Evolutionary conservation across 192 early-diverging fungal genomes (phyloP).

Genomic region (Coemansia sp.): DNA sequence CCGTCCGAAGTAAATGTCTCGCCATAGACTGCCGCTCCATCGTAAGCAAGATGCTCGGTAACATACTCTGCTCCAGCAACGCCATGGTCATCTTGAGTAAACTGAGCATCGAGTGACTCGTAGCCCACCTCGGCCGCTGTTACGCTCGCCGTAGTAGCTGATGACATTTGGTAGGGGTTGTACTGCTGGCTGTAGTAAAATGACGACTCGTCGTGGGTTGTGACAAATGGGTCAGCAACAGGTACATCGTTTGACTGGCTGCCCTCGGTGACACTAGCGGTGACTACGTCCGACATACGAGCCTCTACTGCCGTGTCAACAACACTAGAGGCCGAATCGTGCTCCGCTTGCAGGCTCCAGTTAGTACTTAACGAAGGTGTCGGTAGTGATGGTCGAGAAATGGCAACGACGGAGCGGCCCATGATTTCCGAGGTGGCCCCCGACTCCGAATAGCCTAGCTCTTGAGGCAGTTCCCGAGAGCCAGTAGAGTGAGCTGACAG

Average conservation of each 20-base stretch:
- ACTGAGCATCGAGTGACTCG: conserved; percentile 14
- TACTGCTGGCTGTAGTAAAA: conserved; percentile 10
- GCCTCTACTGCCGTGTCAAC: conserved; percentile 5
- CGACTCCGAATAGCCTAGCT: neutral
- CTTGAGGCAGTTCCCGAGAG: neutral
- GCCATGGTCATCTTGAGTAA: neutral
- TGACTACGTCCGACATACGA: neutral
- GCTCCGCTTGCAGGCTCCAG: conserved; percentile 20
- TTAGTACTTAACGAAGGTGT: conserved; percentile 11
- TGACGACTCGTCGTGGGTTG: neutral
- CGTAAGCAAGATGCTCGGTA: neutral
- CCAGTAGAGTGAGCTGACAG: neutral
- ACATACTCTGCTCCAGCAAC: neutral
- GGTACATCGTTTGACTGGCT: conserved; percentile 1
- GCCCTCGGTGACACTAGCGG: neutral
- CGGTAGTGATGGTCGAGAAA: neutral
- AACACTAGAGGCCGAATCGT: conserved; percentile 15
- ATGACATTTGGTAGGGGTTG: neutral
- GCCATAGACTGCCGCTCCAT: neutral
- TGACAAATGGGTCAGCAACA: neutral
- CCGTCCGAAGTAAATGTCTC: neutral
- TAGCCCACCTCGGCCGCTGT: conserved; percentile 1
- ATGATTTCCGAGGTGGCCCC: neutral
- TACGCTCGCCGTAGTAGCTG: neutral
- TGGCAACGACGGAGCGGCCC: conserved; percentile 1